Evolutionary conservation across 441 rosid species (phyloP), one percentile per base, ranked within the genome.

Genomic region (Erodium moschatum): DNA sequence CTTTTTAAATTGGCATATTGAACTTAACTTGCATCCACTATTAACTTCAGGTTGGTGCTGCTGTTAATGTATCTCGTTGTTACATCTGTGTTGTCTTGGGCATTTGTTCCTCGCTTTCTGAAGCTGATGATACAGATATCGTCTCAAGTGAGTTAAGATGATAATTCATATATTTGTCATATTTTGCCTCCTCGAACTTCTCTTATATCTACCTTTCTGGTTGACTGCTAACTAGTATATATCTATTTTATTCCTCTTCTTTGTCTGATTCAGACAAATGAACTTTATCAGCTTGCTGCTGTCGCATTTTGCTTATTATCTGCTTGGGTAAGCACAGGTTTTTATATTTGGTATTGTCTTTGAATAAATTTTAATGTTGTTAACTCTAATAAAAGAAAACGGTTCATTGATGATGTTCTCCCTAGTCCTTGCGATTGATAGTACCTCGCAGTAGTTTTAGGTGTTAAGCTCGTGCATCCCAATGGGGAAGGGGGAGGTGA

Each of bases 241-340:
- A 46, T 12, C 27, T 7, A 35, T 73, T 68, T 63, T 58, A 52
- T 56, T 60, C 69, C 58, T 58, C 56, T 60, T 56, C 65, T 20
- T 76, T 68, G 58, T 71, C 52, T 64, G 62, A 54, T 81, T 71
- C 85, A 94, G 97, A 89, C 99, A 78, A 94, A 88, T 71, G 97
- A 94, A 78, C 97, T 91, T 65, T 94, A 91, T 80, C 97, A 94
- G 78, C 97, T 94, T 66, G 97, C 99, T 65, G 94, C 88, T 65
- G 97, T 94, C 68, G 99, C 99, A 16, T 94, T 94, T 82, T 94
- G 97, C 88, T 83, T 94, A 70, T 81, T 91, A 78, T 91, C 99
- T 70, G 97, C 99, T 75, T 94, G 99, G 97, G 99, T 94, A 81
- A 83, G 91, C 79, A 70, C 58, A 68, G 70, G 19, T 60, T 18